phyloP scores from a whole-genome alignment of 2,329 filamentous ascomycete genomes.

The Apiospora rasikravindrae region DNA sequence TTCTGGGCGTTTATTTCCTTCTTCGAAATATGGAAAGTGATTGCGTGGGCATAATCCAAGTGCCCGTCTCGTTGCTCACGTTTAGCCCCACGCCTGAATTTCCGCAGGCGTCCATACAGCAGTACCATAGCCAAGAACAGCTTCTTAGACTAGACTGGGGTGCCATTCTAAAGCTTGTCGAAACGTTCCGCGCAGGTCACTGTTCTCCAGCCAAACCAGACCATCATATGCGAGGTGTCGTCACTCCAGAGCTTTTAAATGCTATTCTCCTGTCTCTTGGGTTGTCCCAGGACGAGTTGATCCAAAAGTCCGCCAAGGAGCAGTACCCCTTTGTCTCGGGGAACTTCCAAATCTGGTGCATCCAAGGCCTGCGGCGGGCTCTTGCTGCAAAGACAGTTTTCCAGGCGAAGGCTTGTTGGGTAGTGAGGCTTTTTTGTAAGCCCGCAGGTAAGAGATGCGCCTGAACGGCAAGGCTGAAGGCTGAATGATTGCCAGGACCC shows the following conservation, averaged over 20 bases:
- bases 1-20: neutral
- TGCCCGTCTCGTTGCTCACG: constrained; percentile 1
- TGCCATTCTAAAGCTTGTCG: neutral
- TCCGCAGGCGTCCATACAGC: neutral
- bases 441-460: constrained; percentile 10
- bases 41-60: constrained; percentile 9
- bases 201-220: neutral
- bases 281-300: neutral
- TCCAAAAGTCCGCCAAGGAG: neutral
- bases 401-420: neutral
- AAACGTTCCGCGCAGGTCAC: neutral
- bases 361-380: constrained; percentile 10
- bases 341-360: neutral
- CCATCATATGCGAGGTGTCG: neutral
- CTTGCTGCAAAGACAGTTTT: neutral
- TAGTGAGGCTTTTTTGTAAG: constrained; percentile 12
- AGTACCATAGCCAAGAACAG: neutral
- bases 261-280: neutral
- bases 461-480: neutral
- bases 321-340: neutral
- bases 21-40: constrained; percentile 3
- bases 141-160: neutral
- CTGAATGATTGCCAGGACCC: neutral
- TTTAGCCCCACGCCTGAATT: neutral
- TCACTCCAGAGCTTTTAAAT: neutral